Conservation (phyloP, 1,139 yeast genomes). For the Geotrichum reessii region DNA sequence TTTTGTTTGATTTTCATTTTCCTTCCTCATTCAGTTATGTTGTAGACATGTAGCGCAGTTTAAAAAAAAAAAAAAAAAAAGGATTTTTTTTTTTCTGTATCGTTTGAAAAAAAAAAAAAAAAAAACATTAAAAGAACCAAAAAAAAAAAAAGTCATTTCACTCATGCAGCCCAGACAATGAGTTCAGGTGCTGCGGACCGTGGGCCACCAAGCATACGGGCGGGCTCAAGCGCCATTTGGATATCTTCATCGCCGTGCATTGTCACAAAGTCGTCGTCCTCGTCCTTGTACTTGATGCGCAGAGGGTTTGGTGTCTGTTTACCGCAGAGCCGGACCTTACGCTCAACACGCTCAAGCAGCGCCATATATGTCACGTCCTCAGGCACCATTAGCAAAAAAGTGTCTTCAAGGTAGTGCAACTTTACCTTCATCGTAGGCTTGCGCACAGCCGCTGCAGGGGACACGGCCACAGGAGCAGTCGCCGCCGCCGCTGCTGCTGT, state of each 20-base stretch:
- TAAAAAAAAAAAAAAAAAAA: too few relatives aligned
- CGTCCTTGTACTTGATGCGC: conserved; percentile 79
- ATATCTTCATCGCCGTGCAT: conserved; percentile 78
- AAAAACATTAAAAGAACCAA: too few relatives aligned
- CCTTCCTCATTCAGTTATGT: not conserved
- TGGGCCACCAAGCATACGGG: not conserved
- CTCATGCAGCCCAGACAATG: conserved; percentile 12
- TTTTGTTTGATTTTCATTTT: not conserved
- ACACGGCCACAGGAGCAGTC: not conserved
- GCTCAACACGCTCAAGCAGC: conserved; percentile 41
- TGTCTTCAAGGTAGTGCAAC: conserved; percentile 44
- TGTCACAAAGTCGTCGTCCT: conserved; percentile 89
- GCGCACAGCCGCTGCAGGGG: not conserved
- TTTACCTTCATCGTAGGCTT: conserved; percentile 40
- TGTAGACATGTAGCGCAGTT: not conserved
- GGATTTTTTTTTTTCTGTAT: too few relatives aligned
- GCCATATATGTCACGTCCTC: conserved; percentile 44
- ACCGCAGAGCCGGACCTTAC: conserved; percentile 43
- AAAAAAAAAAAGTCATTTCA: too few relatives aligned
- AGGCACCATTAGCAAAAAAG: conserved; percentile 45
- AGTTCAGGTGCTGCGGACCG: not conserved
- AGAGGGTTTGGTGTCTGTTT: conserved; percentile 37
- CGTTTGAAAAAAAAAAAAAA: too few relatives aligned
- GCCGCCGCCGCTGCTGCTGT: conserved; percentile 1
- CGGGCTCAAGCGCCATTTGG: conserved; percentile 38